These are phyloP conservation scores for Penicillium bialowiezense DNA, from an alignment of 495 filamentous ascomycete genomes.

Conservation along the genomic window DNA sequence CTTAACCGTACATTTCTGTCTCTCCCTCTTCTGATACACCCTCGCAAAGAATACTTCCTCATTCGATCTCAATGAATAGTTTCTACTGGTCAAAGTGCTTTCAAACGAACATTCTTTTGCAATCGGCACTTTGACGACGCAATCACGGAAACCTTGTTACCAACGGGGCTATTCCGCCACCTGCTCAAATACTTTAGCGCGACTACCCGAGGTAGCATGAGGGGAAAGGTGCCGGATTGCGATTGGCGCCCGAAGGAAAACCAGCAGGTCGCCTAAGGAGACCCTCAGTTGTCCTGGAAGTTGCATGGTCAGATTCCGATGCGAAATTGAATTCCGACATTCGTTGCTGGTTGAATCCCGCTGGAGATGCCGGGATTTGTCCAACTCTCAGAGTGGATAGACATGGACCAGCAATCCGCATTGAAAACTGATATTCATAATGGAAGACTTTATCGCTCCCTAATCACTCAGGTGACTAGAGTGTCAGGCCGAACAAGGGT, in stretches of 20 bases:
- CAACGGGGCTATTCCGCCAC: background rate
- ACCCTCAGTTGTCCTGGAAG: background rate
- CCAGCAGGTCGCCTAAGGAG: no score
- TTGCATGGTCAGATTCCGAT: background rate
- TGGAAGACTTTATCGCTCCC: constrained; percentile 2
- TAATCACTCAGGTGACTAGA: background rate
- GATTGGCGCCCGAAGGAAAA: background rate
- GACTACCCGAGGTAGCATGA: background rate
- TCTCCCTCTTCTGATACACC: no score
- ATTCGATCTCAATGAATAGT: constrained; percentile 6
- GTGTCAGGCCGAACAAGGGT: background rate
- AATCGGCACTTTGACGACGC: background rate
- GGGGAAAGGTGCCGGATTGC: background rate
- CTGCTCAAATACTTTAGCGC: background rate
- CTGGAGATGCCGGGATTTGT: constrained; percentile 1
- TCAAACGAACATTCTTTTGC: background rate
- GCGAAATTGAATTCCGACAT: constrained; percentile 1
- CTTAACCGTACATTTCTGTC: no score
- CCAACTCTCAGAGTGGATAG: constrained; percentile 1
- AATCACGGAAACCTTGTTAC: background rate
- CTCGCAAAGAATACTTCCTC: background rate
- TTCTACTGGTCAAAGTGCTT: constrained; percentile 4
- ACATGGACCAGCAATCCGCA: constrained; percentile 2
- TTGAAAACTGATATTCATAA: constrained; percentile 5
- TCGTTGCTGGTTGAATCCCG: constrained; percentile 6